A percentile compares a stretch with the other conserved stretches of the same genome.
These are phyloP conservation scores for Alternaria panax DNA, from an alignment of 2,329 filamentous ascomycete species.

Conservation along the genomic window DNA sequence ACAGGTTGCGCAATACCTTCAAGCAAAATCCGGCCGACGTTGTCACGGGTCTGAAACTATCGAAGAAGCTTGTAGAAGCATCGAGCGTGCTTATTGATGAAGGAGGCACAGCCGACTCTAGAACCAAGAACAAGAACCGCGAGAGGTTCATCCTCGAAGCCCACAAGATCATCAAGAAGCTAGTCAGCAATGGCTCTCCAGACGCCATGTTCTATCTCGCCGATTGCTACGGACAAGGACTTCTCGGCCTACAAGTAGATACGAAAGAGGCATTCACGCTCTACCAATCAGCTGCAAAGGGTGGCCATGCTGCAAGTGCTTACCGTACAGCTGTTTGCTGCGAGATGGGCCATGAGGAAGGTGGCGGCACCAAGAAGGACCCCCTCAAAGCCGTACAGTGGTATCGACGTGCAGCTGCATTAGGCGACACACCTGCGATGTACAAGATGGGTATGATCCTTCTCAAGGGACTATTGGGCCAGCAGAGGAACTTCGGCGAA, in stretches of 20 bases:
- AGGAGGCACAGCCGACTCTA: conserved; percentile 73
- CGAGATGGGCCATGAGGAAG: conserved; percentile 93
- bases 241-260: conserved; percentile 79
- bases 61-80: conserved; percentile 86
- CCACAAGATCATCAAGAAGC: conserved; percentile 89
- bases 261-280: conserved; percentile 91
- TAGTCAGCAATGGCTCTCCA: conserved; percentile 73
- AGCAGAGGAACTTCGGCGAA: conserved; percentile 81
- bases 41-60: conserved; percentile 73
- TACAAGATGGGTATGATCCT: conserved; percentile 98
- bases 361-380: conserved; percentile 89
- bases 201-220: conserved; percentile 95
- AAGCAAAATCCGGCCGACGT: conserved; percentile 76
- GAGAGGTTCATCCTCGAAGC: conserved; percentile 87
- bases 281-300: conserved; percentile 92
- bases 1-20: conserved; percentile 72
- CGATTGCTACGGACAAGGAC: conserved; percentile 84
- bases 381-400: conserved; percentile 95
- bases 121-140: conserved; percentile 67
- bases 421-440: conserved; percentile 93
- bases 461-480: conserved; percentile 91
- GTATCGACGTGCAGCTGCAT: conserved; percentile 90
- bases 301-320: conserved; percentile 83
- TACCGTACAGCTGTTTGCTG: conserved; percentile 97
- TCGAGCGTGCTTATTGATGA: conserved; percentile 80